Evolutionary conservation across 805 yeast genomes (phyloP), one percentile per base, ranked within the genome.

Genomic region (Yarrowia yakushimensis): DNA sequence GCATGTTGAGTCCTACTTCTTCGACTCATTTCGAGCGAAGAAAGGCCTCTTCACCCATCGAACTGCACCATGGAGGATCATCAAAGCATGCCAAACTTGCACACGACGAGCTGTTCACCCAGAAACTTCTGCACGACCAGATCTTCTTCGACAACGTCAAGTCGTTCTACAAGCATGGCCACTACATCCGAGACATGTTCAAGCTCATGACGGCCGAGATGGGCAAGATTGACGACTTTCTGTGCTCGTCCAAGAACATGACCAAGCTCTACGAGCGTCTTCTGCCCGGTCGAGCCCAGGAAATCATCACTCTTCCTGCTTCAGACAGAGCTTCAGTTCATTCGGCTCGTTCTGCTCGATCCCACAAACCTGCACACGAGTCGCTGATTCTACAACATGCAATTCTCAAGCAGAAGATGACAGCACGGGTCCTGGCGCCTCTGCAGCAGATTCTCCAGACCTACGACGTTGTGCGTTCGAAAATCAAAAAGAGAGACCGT

Each of bases 121-220:
- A 55, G 30, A 55, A 31, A n/a, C 48, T 55, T 13, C 48, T 55
- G n/a, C 48, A 41, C 17, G 61, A 55, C 39, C 61, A 28, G 30
- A 37, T 55, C 39, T 31, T 55, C 48, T 39, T 55, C n/a, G 36
- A 39, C 30, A 28, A 39, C 30, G 30, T 55, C 22, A 31, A 55
- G 39, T 22, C 36, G 9, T 55, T 55, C 48, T 55, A 55, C 61
- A 27, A 20, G 25, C 48, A 39, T 9, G 61, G 61, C 8, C 61
- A 55, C 37, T 55, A 39, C 48, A 39, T 39, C 48, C 13, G 31
- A 13, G 61, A 55, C 61, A 28, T 55, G 48, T 55, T 55, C 61
- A 55, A 55, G 48, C 36, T 55, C 18, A 55, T 55, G 20, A 39
- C 36, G 1, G 8, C 12, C 13, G 59, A 52, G 34, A 52, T 52